A percentile compares a stretch with the other conserved stretches of the same genome.
phyloP scores from a whole-genome alignment of 2,329 filamentous ascomycete genomes.

The Microdochium bolleyi region DNA sequence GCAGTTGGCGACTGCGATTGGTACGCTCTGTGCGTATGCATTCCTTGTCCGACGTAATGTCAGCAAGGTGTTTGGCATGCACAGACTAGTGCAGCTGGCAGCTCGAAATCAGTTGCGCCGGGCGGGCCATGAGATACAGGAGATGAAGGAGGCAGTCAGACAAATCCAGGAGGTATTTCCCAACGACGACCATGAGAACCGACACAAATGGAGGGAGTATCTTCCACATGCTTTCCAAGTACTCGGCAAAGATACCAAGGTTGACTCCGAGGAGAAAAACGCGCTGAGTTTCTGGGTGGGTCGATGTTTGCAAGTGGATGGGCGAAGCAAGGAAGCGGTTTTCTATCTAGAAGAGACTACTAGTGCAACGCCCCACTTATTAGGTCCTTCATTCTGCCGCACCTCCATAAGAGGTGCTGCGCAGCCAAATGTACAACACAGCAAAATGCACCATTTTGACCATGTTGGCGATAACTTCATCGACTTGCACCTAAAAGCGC shows the following conservation, averaged over 20 bases:
- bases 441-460: neutral
- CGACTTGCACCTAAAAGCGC: neutral
- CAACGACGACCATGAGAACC: neutral
- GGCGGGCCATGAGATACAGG: conserved; percentile 2
- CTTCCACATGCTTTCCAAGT: conserved; percentile 17
- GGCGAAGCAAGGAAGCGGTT: neutral
- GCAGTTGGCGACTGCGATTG: conserved; percentile 16
- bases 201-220: conserved; percentile 13
- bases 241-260: conserved; percentile 4
- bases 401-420: neutral
- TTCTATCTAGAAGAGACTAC: neutral
- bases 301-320: neutral
- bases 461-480: neutral
- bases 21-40: conserved; percentile 20
- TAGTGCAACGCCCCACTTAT: neutral
- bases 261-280: neutral
- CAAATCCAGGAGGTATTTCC: conserved; percentile 5
- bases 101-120: conserved; percentile 17
- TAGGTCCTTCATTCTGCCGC: neutral
- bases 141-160: neutral
- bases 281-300: neutral
- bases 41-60: conserved; percentile 18
- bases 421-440: too few relatives aligned
- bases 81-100: conserved; percentile 25
- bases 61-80: conserved; percentile 23